These are phyloP conservation scores for Solanum chmielewskii DNA, from an alignment of 257 asterid genomes.

Conservation along the genomic window DNA sequence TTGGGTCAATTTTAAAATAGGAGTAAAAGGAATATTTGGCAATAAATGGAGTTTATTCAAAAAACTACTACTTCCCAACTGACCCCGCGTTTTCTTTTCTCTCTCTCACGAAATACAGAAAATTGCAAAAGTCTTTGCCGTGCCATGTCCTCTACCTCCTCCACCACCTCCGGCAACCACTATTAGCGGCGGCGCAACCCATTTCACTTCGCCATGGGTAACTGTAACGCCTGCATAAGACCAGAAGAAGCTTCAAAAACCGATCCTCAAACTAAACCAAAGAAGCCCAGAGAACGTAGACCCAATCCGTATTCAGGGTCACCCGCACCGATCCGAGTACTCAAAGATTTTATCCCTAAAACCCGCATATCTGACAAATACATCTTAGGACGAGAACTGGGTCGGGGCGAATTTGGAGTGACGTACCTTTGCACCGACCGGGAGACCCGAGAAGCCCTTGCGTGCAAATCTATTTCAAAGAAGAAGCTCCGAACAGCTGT, in stretches of 20 bases:
- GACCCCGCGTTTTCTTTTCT: conserved; percentile 47
- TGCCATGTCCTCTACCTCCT: conserved; percentile 7
- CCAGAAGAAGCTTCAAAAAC: conserved; percentile 21
- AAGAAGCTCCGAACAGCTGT: conserved; percentile 80
- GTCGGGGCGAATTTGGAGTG: conserved; percentile 90
- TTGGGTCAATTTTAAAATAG: neutral
- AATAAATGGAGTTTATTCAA: conserved; percentile 23
- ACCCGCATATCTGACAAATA: conserved; percentile 68
- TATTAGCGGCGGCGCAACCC: conserved; percentile 18
- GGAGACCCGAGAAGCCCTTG: conserved; percentile 67
- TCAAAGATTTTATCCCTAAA: conserved; percentile 49
- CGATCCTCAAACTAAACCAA: conserved; percentile 23
- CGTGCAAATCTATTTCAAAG: conserved; percentile 92
- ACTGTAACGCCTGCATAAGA: conserved; percentile 75
- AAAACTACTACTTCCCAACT: conserved; percentile 15
- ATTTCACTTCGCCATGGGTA: conserved; percentile 39
- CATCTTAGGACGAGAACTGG: conserved; percentile 80
- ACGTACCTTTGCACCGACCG: conserved; percentile 88
- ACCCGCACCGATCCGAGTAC: conserved; percentile 58
- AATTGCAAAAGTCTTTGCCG: neutral
- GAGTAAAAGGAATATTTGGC: neutral
- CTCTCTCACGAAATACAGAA: neutral
- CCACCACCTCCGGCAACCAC: conserved; percentile 17
- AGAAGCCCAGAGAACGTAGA: conserved; percentile 24
- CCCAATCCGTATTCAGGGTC: conserved; percentile 62